Conservation (phyloP, 1,139 yeast species). For the Kurtzmaniella quercitrusa region DNA sequence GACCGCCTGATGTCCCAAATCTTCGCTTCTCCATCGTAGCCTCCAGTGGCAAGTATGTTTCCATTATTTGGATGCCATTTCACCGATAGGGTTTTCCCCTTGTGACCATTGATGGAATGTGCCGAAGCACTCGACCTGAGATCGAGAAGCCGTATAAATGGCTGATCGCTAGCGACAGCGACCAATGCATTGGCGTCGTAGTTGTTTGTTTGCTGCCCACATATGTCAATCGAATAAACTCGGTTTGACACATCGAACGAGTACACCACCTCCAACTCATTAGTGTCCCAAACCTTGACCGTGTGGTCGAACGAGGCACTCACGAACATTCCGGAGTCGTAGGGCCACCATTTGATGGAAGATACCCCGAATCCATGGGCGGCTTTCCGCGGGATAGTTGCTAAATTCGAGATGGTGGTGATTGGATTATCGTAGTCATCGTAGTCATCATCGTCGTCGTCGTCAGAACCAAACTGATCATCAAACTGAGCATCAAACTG, state of each 20-base stretch:
- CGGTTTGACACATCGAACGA: slow-evolving; percentile 51
- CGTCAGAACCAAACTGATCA: slow-evolving; percentile 16
- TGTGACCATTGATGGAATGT: slow-evolving; percentile 65
- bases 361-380: slow-evolving; percentile 76
- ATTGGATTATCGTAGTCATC: slow-evolving; percentile 22
- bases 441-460: slow-evolving; percentile 7
- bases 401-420: slow-evolving; percentile 22
- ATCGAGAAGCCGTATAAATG: slow-evolving; percentile 67
- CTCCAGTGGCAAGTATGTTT: slow-evolving; percentile 67
- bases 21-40: slow-evolving; percentile 64
- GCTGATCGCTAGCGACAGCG: slow-evolving; percentile 69
- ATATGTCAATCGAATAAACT: slow-evolving; percentile 52
- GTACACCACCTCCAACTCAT: slow-evolving; percentile 58
- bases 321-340: slow-evolving; percentile 81
- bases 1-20: slow-evolving; percentile 77
- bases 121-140: slow-evolving; percentile 65
- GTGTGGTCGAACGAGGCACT: slow-evolving; percentile 77
- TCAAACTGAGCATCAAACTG: no score
- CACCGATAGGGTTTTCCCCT: slow-evolving; percentile 58
- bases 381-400: slow-evolving; percentile 47
- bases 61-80: slow-evolving; percentile 74
- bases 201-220: slow-evolving; percentile 19
- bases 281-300: slow-evolving; percentile 81
- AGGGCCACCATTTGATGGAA: slow-evolving; percentile 81
- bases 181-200: slow-evolving; percentile 49